These are phyloP conservation scores for Ophiostoma piceae DNA, from an alignment of 2,329 filamentous ascomycete species.

Conservation along the genomic window DNA sequence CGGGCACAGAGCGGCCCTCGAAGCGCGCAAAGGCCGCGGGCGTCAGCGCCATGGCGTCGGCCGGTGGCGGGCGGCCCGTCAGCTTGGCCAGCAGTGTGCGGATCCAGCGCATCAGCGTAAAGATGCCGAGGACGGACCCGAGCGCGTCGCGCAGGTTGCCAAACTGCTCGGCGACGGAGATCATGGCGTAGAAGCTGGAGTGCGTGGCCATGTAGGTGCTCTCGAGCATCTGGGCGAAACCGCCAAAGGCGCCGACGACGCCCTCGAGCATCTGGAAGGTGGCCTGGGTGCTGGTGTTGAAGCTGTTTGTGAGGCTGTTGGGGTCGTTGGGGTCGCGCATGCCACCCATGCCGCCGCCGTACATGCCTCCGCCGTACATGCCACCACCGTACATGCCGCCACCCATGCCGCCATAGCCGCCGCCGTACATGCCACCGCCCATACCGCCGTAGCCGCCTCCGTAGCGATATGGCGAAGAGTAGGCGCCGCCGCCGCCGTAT, in stretches of 20 bases:
- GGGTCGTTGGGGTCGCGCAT: slow-evolving; percentile 70
- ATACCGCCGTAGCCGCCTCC: slow-evolving; percentile 36
- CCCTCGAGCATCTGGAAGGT: slow-evolving; percentile 99
- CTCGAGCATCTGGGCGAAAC: slow-evolving; percentile 98
- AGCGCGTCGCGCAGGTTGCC: slow-evolving; percentile 88
- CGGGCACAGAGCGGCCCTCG: slow-evolving; percentile 56
- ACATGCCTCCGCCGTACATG: slow-evolving; percentile 48
- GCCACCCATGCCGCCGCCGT: slow-evolving; percentile 39
- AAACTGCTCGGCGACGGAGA: slow-evolving; percentile 96
- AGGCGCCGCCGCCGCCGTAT: background rate
- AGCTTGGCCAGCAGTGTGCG: slow-evolving; percentile 86
- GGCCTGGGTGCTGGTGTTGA: slow-evolving; percentile 89
- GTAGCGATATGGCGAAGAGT: slow-evolving; percentile 31
- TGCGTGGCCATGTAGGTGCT: slow-evolving; percentile 99
- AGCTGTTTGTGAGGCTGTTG: slow-evolving; percentile 89
- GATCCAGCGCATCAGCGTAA: slow-evolving; percentile 92
- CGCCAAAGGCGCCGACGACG: slow-evolving; percentile 91
- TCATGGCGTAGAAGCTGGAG: slow-evolving; percentile 99
- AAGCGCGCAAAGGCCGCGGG: slow-evolving; percentile 89
- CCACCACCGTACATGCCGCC: slow-evolving; percentile 34
- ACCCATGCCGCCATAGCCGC: slow-evolving; percentile 41
- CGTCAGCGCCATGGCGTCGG: slow-evolving; percentile 78
- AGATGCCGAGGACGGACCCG: slow-evolving; percentile 89
- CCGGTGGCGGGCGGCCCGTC: slow-evolving; percentile 84
- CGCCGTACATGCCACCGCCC: slow-evolving; percentile 39